Conservation (phyloP, 2,329 filamentous ascomycete genomes). For the Trichoderma polysporum region DNA sequence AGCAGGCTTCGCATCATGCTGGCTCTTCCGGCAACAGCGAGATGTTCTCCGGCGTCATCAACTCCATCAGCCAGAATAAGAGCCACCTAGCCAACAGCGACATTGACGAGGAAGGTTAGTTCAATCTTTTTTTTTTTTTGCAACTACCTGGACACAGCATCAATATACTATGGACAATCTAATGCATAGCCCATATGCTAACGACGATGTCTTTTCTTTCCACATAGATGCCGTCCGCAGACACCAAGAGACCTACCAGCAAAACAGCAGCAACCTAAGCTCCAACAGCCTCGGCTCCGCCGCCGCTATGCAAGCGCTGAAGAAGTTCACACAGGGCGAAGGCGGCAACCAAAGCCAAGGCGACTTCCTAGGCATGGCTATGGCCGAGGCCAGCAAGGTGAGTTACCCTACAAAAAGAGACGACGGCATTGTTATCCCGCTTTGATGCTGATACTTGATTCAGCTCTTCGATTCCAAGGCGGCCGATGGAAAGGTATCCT, state of each 20-base stretch:
- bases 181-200: not conserved
- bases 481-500: constrained; percentile 51
- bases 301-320: constrained; percentile 77
- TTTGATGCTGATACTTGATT: not conserved
- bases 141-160: no score
- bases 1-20: constrained; percentile 48
- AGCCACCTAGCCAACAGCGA: constrained; percentile 48
- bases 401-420: constrained; percentile 20
- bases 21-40: constrained; percentile 47
- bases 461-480: constrained; percentile 62
- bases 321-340: constrained; percentile 68
- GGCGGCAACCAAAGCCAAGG: constrained; percentile 63
- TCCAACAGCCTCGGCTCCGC: constrained; percentile 63
- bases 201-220: not conserved
- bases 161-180: not conserved
- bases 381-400: constrained; percentile 82
- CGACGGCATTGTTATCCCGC: not conserved
- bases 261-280: constrained; percentile 47
- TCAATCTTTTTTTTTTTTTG: no score
- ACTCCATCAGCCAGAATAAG: constrained; percentile 51
- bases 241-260: constrained; percentile 72
- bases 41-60: constrained; percentile 51
- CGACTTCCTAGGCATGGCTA: constrained; percentile 79
- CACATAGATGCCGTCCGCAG: constrained; percentile 63
- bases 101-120: constrained; percentile 49